phyloP scores from a whole-genome alignment of 257 asterid species.

The Nicotiana otophora region DNA sequence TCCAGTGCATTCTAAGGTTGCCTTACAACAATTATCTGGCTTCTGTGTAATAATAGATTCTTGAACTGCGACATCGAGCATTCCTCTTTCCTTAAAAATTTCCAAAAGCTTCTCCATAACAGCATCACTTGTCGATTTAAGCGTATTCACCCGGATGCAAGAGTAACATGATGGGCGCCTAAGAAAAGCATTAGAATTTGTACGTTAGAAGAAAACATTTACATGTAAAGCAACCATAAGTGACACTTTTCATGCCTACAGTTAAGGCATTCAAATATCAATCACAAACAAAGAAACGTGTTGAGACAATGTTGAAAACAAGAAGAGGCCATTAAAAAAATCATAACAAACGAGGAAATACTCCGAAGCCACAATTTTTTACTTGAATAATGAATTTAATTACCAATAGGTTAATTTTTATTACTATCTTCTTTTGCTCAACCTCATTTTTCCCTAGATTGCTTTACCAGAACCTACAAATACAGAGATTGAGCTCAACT shows the following conservation, averaged over 20 bases:
- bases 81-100: constrained; percentile 42
- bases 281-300: neutral
- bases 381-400: neutral
- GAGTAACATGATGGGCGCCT: constrained; percentile 96
- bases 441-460: neutral
- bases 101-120: constrained; percentile 62
- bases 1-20: constrained; percentile 11
- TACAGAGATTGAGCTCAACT: neutral
- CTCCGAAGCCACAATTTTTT: neutral
- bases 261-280: neutral
- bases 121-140: constrained; percentile 55
- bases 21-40: constrained; percentile 17
- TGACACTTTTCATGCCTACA: neutral
- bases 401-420: neutral
- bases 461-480: neutral
- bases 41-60: constrained; percentile 15
- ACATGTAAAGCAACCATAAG: neutral
- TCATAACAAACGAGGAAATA: neutral
- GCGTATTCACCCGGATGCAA: constrained; percentile 83
- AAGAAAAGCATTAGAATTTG: constrained; percentile 12
- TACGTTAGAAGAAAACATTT: neutral
- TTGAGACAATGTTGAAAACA: constrained; percentile 1
- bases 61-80: constrained; percentile 20
- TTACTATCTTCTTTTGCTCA: neutral
- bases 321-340: neutral